These are phyloP conservation scores for Beauveria medogensis DNA, from an alignment of 2,329 filamentous ascomycete genomes.

Conservation along the genomic window DNA sequence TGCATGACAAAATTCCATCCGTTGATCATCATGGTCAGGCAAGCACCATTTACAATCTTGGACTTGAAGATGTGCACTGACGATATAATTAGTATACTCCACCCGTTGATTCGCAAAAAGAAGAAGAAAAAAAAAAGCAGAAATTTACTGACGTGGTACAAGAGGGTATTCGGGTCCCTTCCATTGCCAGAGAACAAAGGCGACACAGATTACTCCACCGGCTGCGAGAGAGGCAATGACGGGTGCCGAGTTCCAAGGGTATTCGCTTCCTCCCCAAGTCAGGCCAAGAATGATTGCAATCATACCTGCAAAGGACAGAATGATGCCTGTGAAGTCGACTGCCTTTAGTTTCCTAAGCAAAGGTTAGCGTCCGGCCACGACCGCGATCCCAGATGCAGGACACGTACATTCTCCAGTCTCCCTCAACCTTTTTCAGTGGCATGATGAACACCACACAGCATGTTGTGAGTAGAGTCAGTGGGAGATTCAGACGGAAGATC, in stretches of 20 bases:
- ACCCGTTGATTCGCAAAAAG: too few species aligned
- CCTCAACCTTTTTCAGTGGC: conserved; percentile 46
- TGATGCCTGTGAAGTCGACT: conserved; percentile 41
- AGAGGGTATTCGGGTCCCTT: conserved; percentile 40
- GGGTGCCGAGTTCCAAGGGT: conserved; percentile 46
- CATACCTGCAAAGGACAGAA: conserved; percentile 38
- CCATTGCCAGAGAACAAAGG: conserved; percentile 46
- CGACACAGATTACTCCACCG: conserved; percentile 37
- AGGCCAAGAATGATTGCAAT: conserved; percentile 40
- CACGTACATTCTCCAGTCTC: conserved; percentile 38
- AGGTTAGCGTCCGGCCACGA: not conserved
- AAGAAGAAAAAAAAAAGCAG: too few species aligned
- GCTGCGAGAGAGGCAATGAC: conserved; percentile 47
- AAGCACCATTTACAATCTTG: conserved; percentile 45
- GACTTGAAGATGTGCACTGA: conserved; percentile 45
- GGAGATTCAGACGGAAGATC: conserved; percentile 48
- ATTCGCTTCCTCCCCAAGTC: conserved; percentile 53
- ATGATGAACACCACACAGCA: conserved; percentile 44
- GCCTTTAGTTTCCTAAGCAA: conserved; percentile 36
- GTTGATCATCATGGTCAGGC: conserved; percentile 49
- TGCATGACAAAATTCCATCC: conserved; percentile 54
- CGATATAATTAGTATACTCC: conserved; percentile 15
- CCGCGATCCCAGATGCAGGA: not conserved
- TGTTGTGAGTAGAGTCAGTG: conserved; percentile 40
- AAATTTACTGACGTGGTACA: conserved; percentile 30